A percentile compares a stretch with the other conserved stretches of the same genome.
phyloP scores from a whole-genome alignment of 2,329 filamentous ascomycete species.

The Trichoderma lentiforme region DNA sequence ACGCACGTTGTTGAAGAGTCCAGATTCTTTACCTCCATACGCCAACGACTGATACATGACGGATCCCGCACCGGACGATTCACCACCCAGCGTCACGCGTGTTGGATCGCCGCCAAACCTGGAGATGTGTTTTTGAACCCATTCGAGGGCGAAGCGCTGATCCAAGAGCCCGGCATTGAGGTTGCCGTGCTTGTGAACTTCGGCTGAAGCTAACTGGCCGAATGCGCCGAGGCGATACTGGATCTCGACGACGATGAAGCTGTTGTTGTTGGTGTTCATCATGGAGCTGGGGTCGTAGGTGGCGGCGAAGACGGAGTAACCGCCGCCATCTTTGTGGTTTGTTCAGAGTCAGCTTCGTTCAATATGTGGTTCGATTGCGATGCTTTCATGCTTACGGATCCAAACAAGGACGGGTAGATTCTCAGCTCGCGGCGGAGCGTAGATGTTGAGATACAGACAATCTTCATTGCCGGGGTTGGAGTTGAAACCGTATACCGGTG shows the following conservation, averaged over 20 bases:
- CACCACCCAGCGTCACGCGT: slow-evolving; percentile 53
- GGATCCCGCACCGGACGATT: slow-evolving; percentile 51
- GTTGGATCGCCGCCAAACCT: slow-evolving; percentile 50
- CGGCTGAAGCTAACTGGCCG: slow-evolving; percentile 45
- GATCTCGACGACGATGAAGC: slow-evolving; percentile 40
- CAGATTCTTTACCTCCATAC: slow-evolving; percentile 39
- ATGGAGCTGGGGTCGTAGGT: slow-evolving; percentile 26
- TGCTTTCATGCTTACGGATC: slow-evolving; percentile 32
- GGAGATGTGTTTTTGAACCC: slow-evolving; percentile 50
- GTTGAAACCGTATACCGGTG: slow-evolving; percentile 23
- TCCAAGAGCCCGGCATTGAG: slow-evolving; percentile 53
- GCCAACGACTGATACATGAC: slow-evolving; percentile 48
- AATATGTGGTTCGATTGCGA: background rate
- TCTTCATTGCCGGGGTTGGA: slow-evolving; percentile 38
- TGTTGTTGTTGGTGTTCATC: slow-evolving; percentile 28
- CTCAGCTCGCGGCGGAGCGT: slow-evolving; percentile 39
- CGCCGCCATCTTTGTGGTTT: slow-evolving; percentile 36
- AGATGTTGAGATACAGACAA: slow-evolving; percentile 46
- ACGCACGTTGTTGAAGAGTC: slow-evolving; percentile 44
- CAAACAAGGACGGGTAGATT: slow-evolving; percentile 44
- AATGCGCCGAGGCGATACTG: slow-evolving; percentile 40
- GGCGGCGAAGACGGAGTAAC: slow-evolving; percentile 31
- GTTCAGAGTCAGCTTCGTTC: background rate
- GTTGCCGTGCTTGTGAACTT: slow-evolving; percentile 33
- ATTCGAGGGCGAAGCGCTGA: slow-evolving; percentile 49